A percentile compares a stretch with the other conserved stretches of the same genome.
Evolutionary conservation across 116 monocot species (phyloP).

Genomic region (Phalaenopsis hybrid): DNA sequence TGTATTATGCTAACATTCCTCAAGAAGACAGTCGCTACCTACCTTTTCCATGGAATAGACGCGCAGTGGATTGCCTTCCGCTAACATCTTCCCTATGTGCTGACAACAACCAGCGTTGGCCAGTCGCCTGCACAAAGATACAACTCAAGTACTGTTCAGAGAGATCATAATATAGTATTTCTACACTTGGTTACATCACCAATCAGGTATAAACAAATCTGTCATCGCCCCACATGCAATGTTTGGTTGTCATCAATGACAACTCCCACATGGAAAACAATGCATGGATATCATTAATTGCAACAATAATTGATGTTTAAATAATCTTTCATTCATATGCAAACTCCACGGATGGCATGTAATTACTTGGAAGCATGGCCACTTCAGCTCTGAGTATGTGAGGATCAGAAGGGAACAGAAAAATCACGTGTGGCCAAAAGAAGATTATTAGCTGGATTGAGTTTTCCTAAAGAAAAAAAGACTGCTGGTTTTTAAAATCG

Average conservation of each 20-base stretch:
- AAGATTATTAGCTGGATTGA: background rate
- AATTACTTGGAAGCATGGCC: background rate
- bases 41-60: background rate
- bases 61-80: background rate
- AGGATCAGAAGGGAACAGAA: background rate
- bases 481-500: too few relatives aligned
- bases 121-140: background rate
- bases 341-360: background rate
- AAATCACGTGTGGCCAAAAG: background rate
- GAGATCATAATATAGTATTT: background rate
- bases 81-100: constrained; percentile 3
- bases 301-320: background rate
- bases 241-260: background rate
- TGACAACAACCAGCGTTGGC: background rate
- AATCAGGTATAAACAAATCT: background rate
- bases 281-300: background rate
- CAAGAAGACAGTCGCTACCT: background rate
- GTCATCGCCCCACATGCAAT: background rate
- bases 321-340: background rate
- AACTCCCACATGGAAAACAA: background rate
- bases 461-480: background rate
- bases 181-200: background rate
- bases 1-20: constrained; percentile 2
- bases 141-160: background rate
- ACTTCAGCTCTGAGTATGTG: background rate